Conservation (phyloP, 75 land plant species). For the Cupressus sempervirens region DNA sequence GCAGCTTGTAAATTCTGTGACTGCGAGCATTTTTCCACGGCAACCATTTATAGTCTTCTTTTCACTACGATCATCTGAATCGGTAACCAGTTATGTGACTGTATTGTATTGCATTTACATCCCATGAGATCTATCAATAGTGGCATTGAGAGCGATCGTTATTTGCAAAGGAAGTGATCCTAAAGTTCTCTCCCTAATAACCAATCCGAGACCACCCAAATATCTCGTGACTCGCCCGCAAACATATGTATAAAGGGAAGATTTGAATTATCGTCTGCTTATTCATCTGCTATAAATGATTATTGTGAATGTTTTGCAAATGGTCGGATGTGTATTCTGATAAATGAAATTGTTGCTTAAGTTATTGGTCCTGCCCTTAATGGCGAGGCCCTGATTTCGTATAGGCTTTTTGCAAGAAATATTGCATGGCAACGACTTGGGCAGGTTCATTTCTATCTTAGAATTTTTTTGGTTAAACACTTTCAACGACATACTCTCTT, state of each 20-base stretch:
- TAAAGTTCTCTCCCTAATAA: conserved; percentile 59
- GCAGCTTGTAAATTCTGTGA: too few species aligned
- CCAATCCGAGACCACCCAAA: conserved; percentile 38
- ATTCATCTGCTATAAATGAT: background rate
- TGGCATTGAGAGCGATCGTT: too few species aligned
- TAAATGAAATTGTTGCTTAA: conserved; percentile 60
- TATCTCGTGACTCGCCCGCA: conserved; percentile 37
- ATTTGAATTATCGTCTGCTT: background rate
- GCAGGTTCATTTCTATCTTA: conserved; percentile 65
- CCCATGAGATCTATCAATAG: too few species aligned
- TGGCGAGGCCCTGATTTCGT: conserved; percentile 72
- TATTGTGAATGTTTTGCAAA: background rate
- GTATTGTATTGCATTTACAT: too few species aligned
- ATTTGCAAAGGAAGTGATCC: too few species aligned
- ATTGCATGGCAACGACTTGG: conserved; percentile 88
- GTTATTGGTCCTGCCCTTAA: conserved; percentile 69
- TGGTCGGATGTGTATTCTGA: conserved; percentile 60
- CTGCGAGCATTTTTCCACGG: too few species aligned
- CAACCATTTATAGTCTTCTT: too few species aligned
- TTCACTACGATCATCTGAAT: too few species aligned
- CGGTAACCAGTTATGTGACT: too few species aligned
- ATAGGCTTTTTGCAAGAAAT: conserved; percentile 43
- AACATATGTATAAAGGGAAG: conserved; percentile 34
- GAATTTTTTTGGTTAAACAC: background rate
- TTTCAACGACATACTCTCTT: background rate